Evolutionary conservation across 1,284 basidiomycete genomes (phyloP).

Genomic region (Fomitopsis palustris): DNA sequence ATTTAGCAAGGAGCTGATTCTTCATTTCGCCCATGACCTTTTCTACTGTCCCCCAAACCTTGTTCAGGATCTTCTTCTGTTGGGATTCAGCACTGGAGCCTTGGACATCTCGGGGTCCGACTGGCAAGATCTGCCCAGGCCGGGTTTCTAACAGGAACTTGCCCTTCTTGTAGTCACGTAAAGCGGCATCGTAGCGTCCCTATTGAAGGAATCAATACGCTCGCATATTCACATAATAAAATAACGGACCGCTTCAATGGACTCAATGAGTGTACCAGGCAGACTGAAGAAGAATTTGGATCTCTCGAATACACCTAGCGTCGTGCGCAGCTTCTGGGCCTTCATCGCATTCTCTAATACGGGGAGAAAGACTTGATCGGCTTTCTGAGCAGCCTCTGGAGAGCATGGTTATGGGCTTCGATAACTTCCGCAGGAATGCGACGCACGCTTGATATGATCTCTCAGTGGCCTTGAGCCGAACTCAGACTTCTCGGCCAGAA

Average conservation of each 20-base stretch:
- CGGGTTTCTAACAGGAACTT: slow-evolving; percentile 87
- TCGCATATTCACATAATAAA: background rate
- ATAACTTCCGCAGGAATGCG: background rate
- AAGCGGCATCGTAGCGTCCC: slow-evolving; percentile 91
- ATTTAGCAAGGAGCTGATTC: slow-evolving; percentile 67
- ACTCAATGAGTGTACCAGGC: slow-evolving; percentile 88
- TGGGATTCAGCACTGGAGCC: slow-evolving; percentile 62
- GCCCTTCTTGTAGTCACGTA: slow-evolving; percentile 98
- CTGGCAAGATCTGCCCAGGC: slow-evolving; percentile 78
- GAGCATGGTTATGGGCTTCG: background rate
- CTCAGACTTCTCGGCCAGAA: slow-evolving; percentile 75
- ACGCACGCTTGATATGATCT: slow-evolving; percentile 80
- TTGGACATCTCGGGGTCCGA: slow-evolving; percentile 54
- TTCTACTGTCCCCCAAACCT: slow-evolving; percentile 95
- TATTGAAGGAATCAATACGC: slow-evolving; percentile 27
- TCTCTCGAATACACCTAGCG: slow-evolving; percentile 93
- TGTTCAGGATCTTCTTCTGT: slow-evolving; percentile 91
- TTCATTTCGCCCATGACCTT: slow-evolving; percentile 94
- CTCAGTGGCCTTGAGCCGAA: slow-evolving; percentile 82
- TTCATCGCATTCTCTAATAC: slow-evolving; percentile 96
- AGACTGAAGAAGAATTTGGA: slow-evolving; percentile 99
- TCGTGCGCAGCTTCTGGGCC: slow-evolving; percentile 89
- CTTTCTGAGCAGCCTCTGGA: slow-evolving; percentile 81
- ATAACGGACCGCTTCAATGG: slow-evolving; percentile 73
- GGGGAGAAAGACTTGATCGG: slow-evolving; percentile 94